Percentiles rank a stretch among this genome's conserved stretches.
Evolutionary conservation across 163 green algal genomes (phyloP).

Genomic region (Scenedesmus sp.): DNA sequence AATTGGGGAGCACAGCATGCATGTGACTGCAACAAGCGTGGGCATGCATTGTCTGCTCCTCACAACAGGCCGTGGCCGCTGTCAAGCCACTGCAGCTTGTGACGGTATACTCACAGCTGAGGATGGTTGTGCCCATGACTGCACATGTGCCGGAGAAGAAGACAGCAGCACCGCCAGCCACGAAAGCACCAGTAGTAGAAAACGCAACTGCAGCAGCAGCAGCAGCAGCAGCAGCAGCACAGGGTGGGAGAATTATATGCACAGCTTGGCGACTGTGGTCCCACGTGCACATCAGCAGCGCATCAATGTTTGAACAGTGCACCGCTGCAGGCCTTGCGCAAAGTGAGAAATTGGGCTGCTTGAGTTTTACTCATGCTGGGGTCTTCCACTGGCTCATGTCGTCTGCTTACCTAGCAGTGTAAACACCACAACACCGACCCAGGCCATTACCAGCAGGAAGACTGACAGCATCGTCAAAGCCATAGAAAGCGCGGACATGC

Average conservation of each 20-base stretch:
- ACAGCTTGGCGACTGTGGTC: too few species aligned
- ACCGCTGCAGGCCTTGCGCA: background rate
- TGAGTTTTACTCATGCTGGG: background rate
- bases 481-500: background rate
- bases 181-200: background rate
- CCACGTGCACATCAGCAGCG: too few species aligned
- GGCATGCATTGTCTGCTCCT: background rate
- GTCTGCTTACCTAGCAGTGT: background rate
- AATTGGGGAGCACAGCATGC: background rate
- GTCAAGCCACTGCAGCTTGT: background rate
- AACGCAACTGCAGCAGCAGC: background rate
- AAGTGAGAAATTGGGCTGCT: background rate
- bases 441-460: background rate
- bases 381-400: background rate
- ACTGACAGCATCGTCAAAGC: background rate
- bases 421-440: constrained; percentile 20
- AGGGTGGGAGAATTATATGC: background rate
- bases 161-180: background rate
- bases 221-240: background rate
- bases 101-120: background rate
- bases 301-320: too few species aligned
- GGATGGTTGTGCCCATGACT: constrained; percentile 20
- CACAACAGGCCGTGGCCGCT: background rate
- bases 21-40: background rate
- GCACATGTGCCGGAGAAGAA: constrained; percentile 38